These are phyloP conservation scores for Debaryomyces nepalensis DNA, from an alignment of 1,139 yeast genomes.

Conservation along the genomic window DNA sequence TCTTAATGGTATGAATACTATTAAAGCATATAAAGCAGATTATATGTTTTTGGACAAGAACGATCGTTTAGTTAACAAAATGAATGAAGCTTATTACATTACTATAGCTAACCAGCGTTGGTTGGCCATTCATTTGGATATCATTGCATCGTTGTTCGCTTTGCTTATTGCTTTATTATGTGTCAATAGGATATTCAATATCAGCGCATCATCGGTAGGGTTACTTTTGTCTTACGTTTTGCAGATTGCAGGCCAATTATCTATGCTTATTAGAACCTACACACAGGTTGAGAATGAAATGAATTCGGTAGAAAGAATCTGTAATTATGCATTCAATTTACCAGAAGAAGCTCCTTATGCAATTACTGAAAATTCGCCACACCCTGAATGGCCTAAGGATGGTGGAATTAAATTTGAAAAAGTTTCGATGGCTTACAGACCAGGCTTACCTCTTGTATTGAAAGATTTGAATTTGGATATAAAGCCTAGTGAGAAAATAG, in stretches of 20 bases:
- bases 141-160: slow-evolving; percentile 51
- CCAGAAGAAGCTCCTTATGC: slow-evolving; percentile 48
- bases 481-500: slow-evolving; percentile 62
- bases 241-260: slow-evolving; percentile 52
- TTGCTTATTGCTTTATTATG: slow-evolving; percentile 61
- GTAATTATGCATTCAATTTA: slow-evolving; percentile 60
- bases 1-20: slow-evolving; percentile 71
- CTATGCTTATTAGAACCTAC: slow-evolving; percentile 53
- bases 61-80: slow-evolving; percentile 55
- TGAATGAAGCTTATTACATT: slow-evolving; percentile 74
- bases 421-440: slow-evolving; percentile 72
- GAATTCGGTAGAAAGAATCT: slow-evolving; percentile 85
- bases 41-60: slow-evolving; percentile 56
- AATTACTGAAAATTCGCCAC: slow-evolving; percentile 59
- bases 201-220: slow-evolving; percentile 72
- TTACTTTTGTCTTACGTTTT: slow-evolving; percentile 65
- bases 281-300: slow-evolving; percentile 81
- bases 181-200: slow-evolving; percentile 63
- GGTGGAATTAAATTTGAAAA: slow-evolving; percentile 60
- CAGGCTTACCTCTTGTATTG: slow-evolving; percentile 74
- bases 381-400: slow-evolving; percentile 46
- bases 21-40: slow-evolving; percentile 61
- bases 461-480: slow-evolving; percentile 54
- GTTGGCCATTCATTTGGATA: slow-evolving; percentile 69
- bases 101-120: slow-evolving; percentile 78